These are phyloP conservation scores for Cupressus sempervirens DNA, from an alignment of 75 land plant species.

Conservation along the genomic window DNA sequence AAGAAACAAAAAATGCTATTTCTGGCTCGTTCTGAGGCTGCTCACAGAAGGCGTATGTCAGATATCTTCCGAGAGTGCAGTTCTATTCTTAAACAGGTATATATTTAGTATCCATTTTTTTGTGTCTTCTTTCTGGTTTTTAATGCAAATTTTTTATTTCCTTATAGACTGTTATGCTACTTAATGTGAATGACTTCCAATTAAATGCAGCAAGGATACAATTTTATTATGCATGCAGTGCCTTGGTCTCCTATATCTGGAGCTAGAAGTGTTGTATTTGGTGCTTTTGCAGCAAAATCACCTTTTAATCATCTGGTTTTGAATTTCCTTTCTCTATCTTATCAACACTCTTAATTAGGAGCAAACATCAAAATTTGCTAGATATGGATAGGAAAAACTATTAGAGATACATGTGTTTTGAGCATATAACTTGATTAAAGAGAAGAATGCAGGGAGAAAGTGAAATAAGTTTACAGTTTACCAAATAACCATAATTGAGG, in stretches of 20 bases:
- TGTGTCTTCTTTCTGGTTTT: not conserved
- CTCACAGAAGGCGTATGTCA: conserved; percentile 28
- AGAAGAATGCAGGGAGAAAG: not conserved
- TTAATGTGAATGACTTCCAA: not conserved
- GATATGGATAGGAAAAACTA: not conserved
- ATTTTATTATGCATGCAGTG: not conserved
- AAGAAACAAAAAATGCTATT: conserved; percentile 36
- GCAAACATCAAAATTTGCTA: not conserved
- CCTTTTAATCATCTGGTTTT: not conserved
- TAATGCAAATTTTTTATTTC: not conserved
- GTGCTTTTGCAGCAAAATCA: not conserved
- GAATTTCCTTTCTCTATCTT: not conserved
- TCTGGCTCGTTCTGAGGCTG: conserved; percentile 30
- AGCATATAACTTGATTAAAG: not conserved
- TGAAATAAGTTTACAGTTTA: not conserved
- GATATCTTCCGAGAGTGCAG: conserved; percentile 30
- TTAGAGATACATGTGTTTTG: not conserved
- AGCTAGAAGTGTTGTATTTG: too few species aligned
- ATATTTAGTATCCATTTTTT: not conserved
- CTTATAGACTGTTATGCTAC: not conserved
- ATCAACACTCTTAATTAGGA: not conserved
- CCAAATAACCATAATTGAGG: not conserved
- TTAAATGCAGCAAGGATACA: not conserved
- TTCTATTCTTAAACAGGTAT: conserved; percentile 39
- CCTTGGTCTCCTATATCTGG: not conserved